Base-by-base conservation (phyloP, 2,329 filamentous ascomycete species). In the Fusarium sp. region DNA sequence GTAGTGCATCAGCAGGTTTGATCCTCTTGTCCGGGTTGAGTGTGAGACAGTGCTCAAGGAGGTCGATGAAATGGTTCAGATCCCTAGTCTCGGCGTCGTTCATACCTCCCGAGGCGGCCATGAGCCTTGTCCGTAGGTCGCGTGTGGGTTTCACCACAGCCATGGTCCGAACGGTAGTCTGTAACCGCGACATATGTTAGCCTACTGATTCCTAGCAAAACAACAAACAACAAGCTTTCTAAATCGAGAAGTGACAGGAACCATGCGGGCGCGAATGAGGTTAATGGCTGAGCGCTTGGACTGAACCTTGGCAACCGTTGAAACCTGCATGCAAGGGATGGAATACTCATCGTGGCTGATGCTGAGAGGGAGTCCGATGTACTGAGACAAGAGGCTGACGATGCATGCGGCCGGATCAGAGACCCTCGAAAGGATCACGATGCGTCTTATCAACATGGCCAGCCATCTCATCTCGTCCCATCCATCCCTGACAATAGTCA, bases 1-100 rank as follows among this genome's bases (percentile, higher is more conserved):
- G 92, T 77, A 98, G 85, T 58, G 97, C 97, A 79, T 98, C 95
- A 15, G 89, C 87, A 0, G 97, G 94, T 56, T 94, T 96, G 79
- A 97, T 94, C 72, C 97, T 90, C 87, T 97, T 97, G 81, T 98
- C 95, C 1, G 96, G 95, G 80, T 98, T 98, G 73, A 98, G 88
- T 68, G 92, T 91, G 73, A 99, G 87, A 81, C 95, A 98, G 65
- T 93, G 92, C 80, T 98, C 95, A 66, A 99, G 85, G 58, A 99
- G 85, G 82, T 98, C 95, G 76, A 95, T 88, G 82, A 99, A 98
- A 63, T 93, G 87, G 68, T 93, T 92, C 71, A 98, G 85, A 78
- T 98, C 95, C 81, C 92, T 93, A 43, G 89, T 86, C 81, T 97
- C 94, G 11, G 86, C 86, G 71, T 95, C 93, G 59, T 87, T 90